Evolutionary conservation across 768 basidiomycete genomes (phyloP).

Genomic region (Tylopilus felleus): DNA sequence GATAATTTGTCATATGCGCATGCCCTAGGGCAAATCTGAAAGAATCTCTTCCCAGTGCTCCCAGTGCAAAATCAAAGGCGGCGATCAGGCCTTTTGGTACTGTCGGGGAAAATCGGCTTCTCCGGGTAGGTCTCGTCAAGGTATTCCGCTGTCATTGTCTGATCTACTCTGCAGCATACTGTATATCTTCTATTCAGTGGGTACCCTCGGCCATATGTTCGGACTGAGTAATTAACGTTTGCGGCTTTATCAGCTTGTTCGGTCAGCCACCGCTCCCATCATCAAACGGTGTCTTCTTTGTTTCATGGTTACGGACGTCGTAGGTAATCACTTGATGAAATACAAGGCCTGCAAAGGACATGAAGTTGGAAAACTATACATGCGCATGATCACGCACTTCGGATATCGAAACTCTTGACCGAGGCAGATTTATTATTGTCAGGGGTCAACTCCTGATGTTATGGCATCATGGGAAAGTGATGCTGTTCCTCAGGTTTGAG

Average conservation of each 20-base stretch:
- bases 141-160: conserved; percentile 30
- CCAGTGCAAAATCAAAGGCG: conserved; percentile 13
- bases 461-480: conserved; percentile 11
- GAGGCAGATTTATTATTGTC: neutral
- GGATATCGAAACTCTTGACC: too few relatives aligned
- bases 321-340: too few relatives aligned
- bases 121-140: conserved; percentile 36
- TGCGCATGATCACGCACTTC: too few relatives aligned
- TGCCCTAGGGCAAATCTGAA: conserved; percentile 14
- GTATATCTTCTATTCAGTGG: neutral
- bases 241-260: neutral
- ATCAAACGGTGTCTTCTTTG: neutral
- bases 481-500: neutral
- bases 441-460: neutral
- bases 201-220: neutral
- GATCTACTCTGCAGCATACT: neutral
- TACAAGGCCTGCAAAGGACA: too few relatives aligned
- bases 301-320: neutral
- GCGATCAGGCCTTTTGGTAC: conserved; percentile 22
- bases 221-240: neutral
- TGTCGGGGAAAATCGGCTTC: conserved; percentile 26
- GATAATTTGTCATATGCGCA: conserved; percentile 29
- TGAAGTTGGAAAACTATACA: too few relatives aligned
- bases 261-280: neutral
- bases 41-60: neutral